Base-by-base conservation (phyloP, 169 alveolate genomes). In the Plasmodium cynomolgi region DNA sequence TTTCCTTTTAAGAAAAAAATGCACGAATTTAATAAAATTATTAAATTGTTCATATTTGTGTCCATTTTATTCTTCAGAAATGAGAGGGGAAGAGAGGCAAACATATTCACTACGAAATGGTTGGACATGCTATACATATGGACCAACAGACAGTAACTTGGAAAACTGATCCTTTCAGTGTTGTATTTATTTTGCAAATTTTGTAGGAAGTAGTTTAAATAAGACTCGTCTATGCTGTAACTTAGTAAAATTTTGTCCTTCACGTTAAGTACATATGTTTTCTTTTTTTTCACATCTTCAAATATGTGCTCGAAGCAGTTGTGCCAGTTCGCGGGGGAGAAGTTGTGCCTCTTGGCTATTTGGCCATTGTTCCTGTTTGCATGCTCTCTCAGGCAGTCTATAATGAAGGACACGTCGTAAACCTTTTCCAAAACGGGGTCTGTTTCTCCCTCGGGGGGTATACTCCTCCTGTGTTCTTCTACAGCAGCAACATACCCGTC, bases 51-150 rank as follows among this genome's bases (percentile, higher is more conserved):
- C 23, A 91, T 74, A 91, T 91, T 56, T 13, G 33, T 37, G 58
- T 72, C 44, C 34, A 20, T 81, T 91, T 91, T 91, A 82, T 91
- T 91, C 74, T 91, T 91, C 47, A 82, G 29, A 54, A 91, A 91
- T 72, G 83, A 37, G 15, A 82, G 37, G 39, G 95, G 92, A 73
- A 81, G 58, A 23, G 80, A 26, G 11, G 75, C 29, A 79, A 91
- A 91, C 41, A 91, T 72, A 72, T 81, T 41, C 58, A 71, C 62
- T 20, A 91, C 84, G 77, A 91, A 91, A 72, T 91, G 80, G 56
- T 91, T 91, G 20, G 92, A 91, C 85, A 91, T 91, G 72, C 92
- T 91, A 39, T 91, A 91, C 84, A 91, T 71, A 56, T 82, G 95
- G 34, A 91, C 17, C 58, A 91, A 8, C 31, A 39, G 68, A 62